Evolutionary conservation across 169 alveolate species (phyloP).

Genomic region (Plasmodium ovale): DNA sequence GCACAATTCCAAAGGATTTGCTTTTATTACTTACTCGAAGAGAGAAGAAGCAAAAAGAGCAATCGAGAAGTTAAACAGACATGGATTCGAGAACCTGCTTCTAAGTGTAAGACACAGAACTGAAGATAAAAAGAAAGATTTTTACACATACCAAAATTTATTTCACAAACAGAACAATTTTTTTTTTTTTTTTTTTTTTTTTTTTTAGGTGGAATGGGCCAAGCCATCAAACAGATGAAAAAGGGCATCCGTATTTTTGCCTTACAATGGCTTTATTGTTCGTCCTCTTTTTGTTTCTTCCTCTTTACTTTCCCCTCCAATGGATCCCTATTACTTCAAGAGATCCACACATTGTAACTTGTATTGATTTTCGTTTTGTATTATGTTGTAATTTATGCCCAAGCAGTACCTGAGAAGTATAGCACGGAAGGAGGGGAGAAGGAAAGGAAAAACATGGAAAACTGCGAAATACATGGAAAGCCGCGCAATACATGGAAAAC

Average conservation of each 20-base stretch:
- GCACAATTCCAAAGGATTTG: slow-evolving; percentile 92
- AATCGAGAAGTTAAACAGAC: slow-evolving; percentile 89
- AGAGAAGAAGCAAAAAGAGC: slow-evolving; percentile 92
- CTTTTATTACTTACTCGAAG: slow-evolving; percentile 90
- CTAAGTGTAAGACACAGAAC: slow-evolving; percentile 84
- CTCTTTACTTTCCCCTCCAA: not conserved
- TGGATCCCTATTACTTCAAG: slow-evolving; percentile 22
- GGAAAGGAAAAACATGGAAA: too few species aligned
- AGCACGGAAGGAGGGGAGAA: not conserved
- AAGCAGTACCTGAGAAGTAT: slow-evolving; percentile 54
- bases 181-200: not conserved
- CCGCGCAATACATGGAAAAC: too few species aligned
- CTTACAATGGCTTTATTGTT: not conserved
- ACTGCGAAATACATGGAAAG: too few species aligned
- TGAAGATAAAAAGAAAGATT: not conserved
- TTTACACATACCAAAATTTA: not conserved
- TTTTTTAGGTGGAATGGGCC: slow-evolving; percentile 89
- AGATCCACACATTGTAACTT: slow-evolving; percentile 76
- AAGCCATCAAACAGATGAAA: slow-evolving; percentile 81
- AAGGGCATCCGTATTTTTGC: not conserved
- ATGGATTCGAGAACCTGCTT: slow-evolving; percentile 90
- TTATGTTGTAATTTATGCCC: slow-evolving; percentile 62
- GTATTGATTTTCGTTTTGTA: slow-evolving; percentile 54
- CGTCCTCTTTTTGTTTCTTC: slow-evolving; percentile 5
- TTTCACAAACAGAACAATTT: too few species aligned